These are phyloP conservation scores for Nitzschia sp. DNA, from an alignment of 108 stramenopile species.

Conservation along the genomic window DNA sequence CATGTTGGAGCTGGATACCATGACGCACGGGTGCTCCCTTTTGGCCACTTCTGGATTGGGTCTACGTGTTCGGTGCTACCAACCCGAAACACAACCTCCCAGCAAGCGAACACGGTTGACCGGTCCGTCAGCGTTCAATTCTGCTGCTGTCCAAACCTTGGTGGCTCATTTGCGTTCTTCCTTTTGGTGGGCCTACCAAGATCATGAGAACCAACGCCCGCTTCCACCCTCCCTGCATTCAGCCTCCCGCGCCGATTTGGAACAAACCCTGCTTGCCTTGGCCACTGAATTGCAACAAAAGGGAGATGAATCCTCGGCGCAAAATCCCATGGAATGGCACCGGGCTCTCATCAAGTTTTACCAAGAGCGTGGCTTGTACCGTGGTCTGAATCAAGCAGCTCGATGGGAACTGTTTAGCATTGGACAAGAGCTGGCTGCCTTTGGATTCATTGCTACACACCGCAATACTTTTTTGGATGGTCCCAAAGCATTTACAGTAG, in stretches of 20 bases:
- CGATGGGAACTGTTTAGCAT: slow-evolving; percentile 42
- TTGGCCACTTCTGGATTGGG: slow-evolving; percentile 33
- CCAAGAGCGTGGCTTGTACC: slow-evolving; percentile 40
- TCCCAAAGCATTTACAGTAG: slow-evolving; percentile 20
- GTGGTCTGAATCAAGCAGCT: slow-evolving; percentile 15
- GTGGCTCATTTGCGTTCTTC: slow-evolving; percentile 35
- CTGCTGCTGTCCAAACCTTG: slow-evolving; percentile 10
- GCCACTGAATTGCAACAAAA: slow-evolving; percentile 45
- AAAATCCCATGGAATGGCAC: slow-evolving; percentile 51
- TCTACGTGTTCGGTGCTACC: slow-evolving; percentile 27
- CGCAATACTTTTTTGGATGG: background rate
- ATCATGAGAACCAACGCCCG: slow-evolving; percentile 20
- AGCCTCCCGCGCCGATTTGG: slow-evolving; percentile 24
- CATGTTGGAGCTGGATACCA: slow-evolving; percentile 36
- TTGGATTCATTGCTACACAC: slow-evolving; percentile 16
- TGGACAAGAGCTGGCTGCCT: slow-evolving; percentile 47
- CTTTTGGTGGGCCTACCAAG: slow-evolving; percentile 48
- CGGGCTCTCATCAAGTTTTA: slow-evolving; percentile 25
- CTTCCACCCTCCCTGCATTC: slow-evolving; percentile 36
- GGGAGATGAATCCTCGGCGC: slow-evolving; percentile 29
- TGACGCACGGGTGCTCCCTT: slow-evolving; percentile 39
- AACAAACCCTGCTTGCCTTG: slow-evolving; percentile 32
- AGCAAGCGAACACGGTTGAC: background rate
- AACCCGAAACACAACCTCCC: slow-evolving; percentile 1
- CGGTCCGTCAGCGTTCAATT: background rate